Base-by-base conservation (phyloP, 2,329 filamentous ascomycete species). In the Talaromyces funiculosus region DNA sequence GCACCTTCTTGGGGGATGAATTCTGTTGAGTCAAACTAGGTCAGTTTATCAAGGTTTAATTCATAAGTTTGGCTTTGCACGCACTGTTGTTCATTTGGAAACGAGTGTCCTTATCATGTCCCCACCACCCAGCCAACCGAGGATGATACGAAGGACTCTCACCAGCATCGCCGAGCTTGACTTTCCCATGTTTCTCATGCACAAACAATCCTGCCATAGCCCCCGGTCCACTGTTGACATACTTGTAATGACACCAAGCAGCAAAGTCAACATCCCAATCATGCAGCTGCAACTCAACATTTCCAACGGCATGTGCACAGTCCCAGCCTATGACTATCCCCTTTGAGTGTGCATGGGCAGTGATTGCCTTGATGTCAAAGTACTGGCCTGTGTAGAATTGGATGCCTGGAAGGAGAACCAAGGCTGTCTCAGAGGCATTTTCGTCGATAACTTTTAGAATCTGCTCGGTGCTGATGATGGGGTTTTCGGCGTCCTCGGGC, bases 161-260 rank as follows among this genome's bases (percentile, higher is more conserved):
- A 2, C 72, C 71, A 7, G 70, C 68, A 18, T 77, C 70, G 31
- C 67, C 69, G 49, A 66, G 65, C 42, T 77, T 70, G 5, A 72
- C 72, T 29, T 66, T 72, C 42, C 88, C 86, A 71, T 95, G 88
- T 40, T 78, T 81, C 70, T 90, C 85, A 72, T 96, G 90, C 8
- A 96, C 88, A 66, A 92, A 96, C 0, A 88, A 79, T 0, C 88
- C 91, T 1, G 85, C 90, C 64, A 95, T 95, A 16, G 86, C 82
- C 3, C 92, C 92, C 0, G 92, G 90, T 0, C 92, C 92, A 26
- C 87, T 86, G 71, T 96, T 96, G 72, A 96, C 83, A 77, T 96
- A 96, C 77, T 96, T 96, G 81, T 96, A 96, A 18, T 88, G 92
- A 75, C 92, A 96, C 92, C 92, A 96, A 58, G 84, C 90, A 16